Evolutionary conservation across 176 grass and related monocot genomes (phyloP).

Genomic region (Lolium perenne): DNA sequence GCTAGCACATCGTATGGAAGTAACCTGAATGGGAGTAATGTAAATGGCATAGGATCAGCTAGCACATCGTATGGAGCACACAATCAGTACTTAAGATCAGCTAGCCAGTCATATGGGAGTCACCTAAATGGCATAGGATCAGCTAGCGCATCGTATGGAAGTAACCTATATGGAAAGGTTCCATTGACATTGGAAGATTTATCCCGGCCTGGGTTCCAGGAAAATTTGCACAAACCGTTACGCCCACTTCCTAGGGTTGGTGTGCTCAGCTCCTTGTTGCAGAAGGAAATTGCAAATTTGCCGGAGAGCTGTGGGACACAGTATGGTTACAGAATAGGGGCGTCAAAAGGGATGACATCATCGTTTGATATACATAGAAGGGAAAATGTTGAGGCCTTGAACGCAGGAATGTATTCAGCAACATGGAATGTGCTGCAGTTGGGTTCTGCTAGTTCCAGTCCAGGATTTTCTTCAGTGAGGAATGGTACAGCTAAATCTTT

Average conservation of each 20-base stretch:
- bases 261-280: conserved; percentile 62
- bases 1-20: conserved; percentile 19
- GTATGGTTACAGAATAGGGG: conserved; percentile 51
- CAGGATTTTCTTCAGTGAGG: conserved; percentile 31
- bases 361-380: conserved; percentile 28
- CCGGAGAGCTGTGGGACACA: conserved; percentile 59
- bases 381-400: conserved; percentile 35
- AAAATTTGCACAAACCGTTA: conserved; percentile 56
- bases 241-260: conserved; percentile 73
- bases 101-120: background rate
- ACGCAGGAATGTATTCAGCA: conserved; percentile 39
- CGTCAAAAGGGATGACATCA: conserved; percentile 37
- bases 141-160: conserved; percentile 27
- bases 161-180: conserved; percentile 30
- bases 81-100: conserved; percentile 11
- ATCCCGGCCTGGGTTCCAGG: conserved; percentile 29
- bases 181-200: conserved; percentile 44
- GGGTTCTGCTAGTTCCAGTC: conserved; percentile 23
- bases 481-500: conserved; percentile 27
- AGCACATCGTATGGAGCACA: conserved; percentile 27
- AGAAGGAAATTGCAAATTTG: conserved; percentile 71
- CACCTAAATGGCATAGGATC: conserved; percentile 41
- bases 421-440: conserved; percentile 41
- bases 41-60: conserved; percentile 39
- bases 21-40: background rate